Evolutionary conservation across 306 rosid species (phyloP).

Genomic region (Ochetophila trinervis): DNA sequence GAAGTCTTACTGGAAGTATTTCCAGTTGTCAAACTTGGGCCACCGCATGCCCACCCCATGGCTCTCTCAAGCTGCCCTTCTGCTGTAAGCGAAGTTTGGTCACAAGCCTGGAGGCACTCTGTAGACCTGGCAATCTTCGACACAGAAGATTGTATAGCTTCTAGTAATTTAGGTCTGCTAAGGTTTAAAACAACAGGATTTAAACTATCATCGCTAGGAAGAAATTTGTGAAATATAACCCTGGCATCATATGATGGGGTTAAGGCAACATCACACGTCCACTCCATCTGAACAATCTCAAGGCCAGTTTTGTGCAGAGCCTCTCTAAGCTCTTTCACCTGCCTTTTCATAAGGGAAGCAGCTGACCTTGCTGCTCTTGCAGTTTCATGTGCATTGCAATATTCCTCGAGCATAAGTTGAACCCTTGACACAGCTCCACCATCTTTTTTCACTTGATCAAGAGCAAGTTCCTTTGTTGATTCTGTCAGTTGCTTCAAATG

Average conservation of each 20-base stretch:
- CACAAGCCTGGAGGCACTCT: slow-evolving; percentile 83
- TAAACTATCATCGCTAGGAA: slow-evolving; percentile 61
- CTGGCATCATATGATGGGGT: slow-evolving; percentile 62
- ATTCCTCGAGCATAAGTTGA: slow-evolving; percentile 74
- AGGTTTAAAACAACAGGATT: slow-evolving; percentile 55
- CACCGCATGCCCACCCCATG: slow-evolving; percentile 97
- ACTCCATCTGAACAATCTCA: slow-evolving; percentile 86
- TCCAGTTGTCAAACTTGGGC: slow-evolving; percentile 63
- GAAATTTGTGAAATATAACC: slow-evolving; percentile 55
- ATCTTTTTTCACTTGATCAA: slow-evolving; percentile 56
- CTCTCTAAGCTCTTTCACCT: slow-evolving; percentile 72
- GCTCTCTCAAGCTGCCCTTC: slow-evolving; percentile 98
- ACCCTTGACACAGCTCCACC: slow-evolving; percentile 55
- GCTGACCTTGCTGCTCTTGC: slow-evolving; percentile 90
- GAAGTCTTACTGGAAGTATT: slow-evolving; percentile 56
- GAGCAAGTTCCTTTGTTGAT: slow-evolving; percentile 44
- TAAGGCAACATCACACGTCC: slow-evolving; percentile 74
- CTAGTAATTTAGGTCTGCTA: slow-evolving; percentile 71
- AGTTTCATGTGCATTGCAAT: slow-evolving; percentile 88
- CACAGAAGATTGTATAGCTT: slow-evolving; percentile 62
- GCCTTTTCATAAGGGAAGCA: slow-evolving; percentile 71
- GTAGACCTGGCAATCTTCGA: slow-evolving; percentile 72
- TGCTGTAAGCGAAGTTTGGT: slow-evolving; percentile 62
- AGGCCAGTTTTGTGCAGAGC: slow-evolving; percentile 68
- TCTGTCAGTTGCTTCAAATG: slow-evolving; percentile 60